Evolutionary conservation across 768 basidiomycete species (phyloP).

Genomic region (Kwoniella dejecticola): DNA sequence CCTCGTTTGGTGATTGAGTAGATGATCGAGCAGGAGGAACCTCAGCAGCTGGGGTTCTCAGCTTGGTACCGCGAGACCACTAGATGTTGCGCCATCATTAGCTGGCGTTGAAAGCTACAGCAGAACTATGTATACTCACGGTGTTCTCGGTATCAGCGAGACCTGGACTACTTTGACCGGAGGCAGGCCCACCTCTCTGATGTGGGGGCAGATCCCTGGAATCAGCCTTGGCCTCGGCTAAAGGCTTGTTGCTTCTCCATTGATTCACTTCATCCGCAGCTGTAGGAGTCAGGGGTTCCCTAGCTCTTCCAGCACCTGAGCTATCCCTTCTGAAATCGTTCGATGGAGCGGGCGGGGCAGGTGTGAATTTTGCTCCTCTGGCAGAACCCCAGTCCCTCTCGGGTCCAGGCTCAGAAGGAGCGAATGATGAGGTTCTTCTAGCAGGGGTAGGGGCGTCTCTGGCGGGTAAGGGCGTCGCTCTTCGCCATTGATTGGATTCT

Average conservation of each 20-base stretch:
- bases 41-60: constrained; percentile 41
- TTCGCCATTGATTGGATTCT: constrained; percentile 80
- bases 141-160: constrained; percentile 75
- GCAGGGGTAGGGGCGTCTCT: constrained; percentile 45
- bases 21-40: constrained; percentile 24
- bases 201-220: constrained; percentile 46
- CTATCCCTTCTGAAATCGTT: constrained; percentile 35
- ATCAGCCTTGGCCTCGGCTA: constrained; percentile 47
- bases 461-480: constrained; percentile 76
- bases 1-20: constrained; percentile 37
- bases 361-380: constrained; percentile 55
- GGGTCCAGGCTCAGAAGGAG: constrained; percentile 29
- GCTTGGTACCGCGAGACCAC: constrained; percentile 55
- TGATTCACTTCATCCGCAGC: constrained; percentile 47
- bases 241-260: constrained; percentile 50
- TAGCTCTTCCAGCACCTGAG: constrained; percentile 38
- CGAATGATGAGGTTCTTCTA: constrained; percentile 36
- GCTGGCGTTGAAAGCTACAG: background rate
- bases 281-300: constrained; percentile 26
- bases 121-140: constrained; percentile 33
- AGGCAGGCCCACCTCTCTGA: constrained; percentile 56
- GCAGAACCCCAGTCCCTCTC: constrained; percentile 56
- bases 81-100: too few relatives aligned
- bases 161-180: constrained; percentile 38
- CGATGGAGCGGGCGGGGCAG: constrained; percentile 33